A percentile compares a stretch with the other conserved stretches of the same genome.
Conservation (phyloP, 2,329 filamentous ascomycete species). For the Penicillium sp. region DNA sequence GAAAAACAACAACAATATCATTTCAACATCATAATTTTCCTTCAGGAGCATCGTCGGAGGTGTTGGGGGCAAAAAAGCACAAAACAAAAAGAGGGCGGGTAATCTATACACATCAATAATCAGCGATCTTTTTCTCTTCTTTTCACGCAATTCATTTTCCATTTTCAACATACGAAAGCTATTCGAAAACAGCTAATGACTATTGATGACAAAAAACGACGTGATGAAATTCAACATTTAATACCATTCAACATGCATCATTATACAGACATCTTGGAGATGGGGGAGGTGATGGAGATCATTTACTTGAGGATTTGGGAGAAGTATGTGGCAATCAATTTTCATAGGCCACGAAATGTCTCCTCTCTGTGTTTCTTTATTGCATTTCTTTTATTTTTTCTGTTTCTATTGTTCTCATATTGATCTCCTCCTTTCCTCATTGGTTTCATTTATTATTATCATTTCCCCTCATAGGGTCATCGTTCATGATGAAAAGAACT, state of each 20-base stretch:
- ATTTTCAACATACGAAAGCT: not conserved
- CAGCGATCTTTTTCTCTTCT: not conserved
- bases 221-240: conserved; percentile 18
- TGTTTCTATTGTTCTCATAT: not conserved
- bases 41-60: not conserved
- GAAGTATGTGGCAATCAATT: no score
- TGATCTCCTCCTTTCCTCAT: not conserved
- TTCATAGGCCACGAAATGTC: no score
- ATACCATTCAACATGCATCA: conserved; percentile 16
- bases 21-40: not conserved
- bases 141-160: not conserved
- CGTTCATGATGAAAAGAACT: not conserved
- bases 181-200: conserved; percentile 7
- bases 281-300: not conserved
- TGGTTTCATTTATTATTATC: not conserved
- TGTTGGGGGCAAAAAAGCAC: not conserved
- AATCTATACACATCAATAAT: not conserved
- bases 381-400: not conserved
- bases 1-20: not conserved
- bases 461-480: no score
- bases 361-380: not conserved
- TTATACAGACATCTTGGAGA: not conserved
- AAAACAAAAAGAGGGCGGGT: not conserved
- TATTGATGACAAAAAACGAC: conserved; percentile 7
- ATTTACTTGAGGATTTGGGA: no score